Percentiles rank a stretch among this genome's conserved stretches.
phyloP scores from a whole-genome alignment of 2,329 filamentous ascomycete species.

The Penicillium janthinellum region DNA sequence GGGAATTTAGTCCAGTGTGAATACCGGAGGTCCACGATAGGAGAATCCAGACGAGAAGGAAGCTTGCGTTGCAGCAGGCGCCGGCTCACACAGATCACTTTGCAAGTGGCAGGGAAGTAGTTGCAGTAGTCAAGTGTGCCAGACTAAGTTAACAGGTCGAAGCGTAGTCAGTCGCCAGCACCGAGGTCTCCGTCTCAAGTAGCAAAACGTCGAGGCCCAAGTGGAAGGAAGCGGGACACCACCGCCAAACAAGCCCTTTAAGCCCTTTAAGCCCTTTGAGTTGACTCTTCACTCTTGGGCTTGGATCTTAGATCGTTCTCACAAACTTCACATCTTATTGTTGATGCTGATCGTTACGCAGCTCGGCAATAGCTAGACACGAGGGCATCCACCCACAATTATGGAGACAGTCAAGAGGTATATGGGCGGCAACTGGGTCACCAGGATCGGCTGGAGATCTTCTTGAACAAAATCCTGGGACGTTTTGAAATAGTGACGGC shows the following conservation, averaged over 20 bases:
- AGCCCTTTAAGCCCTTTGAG: background rate
- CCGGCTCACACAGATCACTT: background rate
- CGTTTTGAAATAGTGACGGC: constrained; percentile 9
- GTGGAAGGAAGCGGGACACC: constrained; percentile 1
- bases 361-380: constrained; percentile 16
- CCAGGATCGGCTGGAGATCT: constrained; percentile 22
- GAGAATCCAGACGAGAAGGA: background rate
- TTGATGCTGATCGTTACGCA: constrained; percentile 23
- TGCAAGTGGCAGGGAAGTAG: background rate
- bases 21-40: constrained; percentile 1
- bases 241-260: background rate
- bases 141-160: background rate
- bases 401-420: constrained; percentile 8
- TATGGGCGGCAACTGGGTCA: constrained; percentile 12
- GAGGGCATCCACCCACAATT: constrained; percentile 14
- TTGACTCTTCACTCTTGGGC: background rate
- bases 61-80: constrained; percentile 3
- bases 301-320: constrained; percentile 18
- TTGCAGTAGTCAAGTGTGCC: background rate
- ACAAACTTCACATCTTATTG: constrained; percentile 1
- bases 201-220: background rate
- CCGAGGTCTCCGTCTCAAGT: background rate
- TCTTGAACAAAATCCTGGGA: constrained; percentile 5
- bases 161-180: background rate
- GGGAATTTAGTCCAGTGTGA: background rate